Base-by-base conservation (phyloP, 345 rosid species). In the Eucalyptus leucophloia region DNA sequence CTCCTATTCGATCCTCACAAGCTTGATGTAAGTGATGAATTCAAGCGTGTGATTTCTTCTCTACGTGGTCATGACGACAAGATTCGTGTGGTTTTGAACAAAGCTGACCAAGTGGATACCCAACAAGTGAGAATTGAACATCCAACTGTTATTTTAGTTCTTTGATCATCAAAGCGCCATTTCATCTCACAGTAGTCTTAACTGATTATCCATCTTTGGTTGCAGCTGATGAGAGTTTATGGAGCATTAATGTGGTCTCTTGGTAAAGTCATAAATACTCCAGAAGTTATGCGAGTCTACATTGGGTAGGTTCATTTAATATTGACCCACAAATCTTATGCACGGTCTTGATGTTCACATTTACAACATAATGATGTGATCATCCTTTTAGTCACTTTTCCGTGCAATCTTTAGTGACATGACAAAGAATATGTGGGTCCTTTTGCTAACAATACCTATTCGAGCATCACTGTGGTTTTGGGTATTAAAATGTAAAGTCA, bases 191-290 rank as follows among this genome's bases (percentile, higher is more conserved):
- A 1, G 15, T 40, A 77, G 83, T 77, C 83, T 77, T 21, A 77
- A 40, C 47, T 28, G 42, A 49, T 89, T 87, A 11, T 65, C 21
- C n/a, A 37, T 51, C 87, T 89, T 69, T 47, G 90, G 32, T 87
- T 91, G 86, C 93, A 98, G 99, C 93, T 98, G 86, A 98, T 98
- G 99, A 97, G 99, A 93, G 99, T 98, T 45, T 96, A 98, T 92
- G 99, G 99, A 92, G 99, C 98, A 81, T 91, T 98, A 87, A 97
- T 98, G 98, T 98, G 99, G 99, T 98, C 99, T 54, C 98, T 98
- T 34, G 98, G 99, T 88, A 98, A 97, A 93, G 99, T 98, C 91
- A 92, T 98, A 23, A 97, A 96, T 89, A 97, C 98, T 90, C 99
- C 99, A 65, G 99, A 97, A 93, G 99, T 97, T 91, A 87, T 54